Percentiles rank a stretch among this genome's conserved stretches.
Evolutionary conservation across 441 rosid species (phyloP).

Genomic region (Pelargonium cotyledonis): DNA sequence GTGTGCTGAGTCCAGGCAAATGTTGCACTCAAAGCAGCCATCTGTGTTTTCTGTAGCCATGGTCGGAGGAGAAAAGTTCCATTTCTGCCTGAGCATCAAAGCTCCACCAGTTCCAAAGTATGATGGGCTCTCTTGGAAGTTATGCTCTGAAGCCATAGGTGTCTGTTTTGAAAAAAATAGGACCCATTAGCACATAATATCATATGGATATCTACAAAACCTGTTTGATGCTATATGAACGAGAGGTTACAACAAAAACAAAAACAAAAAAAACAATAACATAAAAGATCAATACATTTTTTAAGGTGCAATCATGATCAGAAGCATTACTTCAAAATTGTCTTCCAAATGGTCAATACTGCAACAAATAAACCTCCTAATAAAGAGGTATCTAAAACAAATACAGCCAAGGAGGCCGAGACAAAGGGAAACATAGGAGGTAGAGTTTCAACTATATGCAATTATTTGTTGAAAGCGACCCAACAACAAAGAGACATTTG

Average conservation of each 20-base stretch:
- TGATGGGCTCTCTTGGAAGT: slow-evolving; percentile 29
- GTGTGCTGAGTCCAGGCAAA: slow-evolving; percentile 51
- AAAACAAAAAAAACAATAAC: not conserved
- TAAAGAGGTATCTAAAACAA: too few relatives aligned
- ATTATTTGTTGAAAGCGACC: too few relatives aligned
- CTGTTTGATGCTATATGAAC: not conserved
- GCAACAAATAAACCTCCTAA: not conserved
- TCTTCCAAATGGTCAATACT: too few relatives aligned
- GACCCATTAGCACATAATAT: slow-evolving; percentile 10
- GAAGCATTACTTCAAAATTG: not conserved
- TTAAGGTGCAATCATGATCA: not conserved
- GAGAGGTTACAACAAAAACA: not conserved
- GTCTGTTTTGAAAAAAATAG: slow-evolving; percentile 20
- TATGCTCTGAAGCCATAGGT: slow-evolving; percentile 29
- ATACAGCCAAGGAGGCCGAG: too few relatives aligned
- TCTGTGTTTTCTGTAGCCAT: slow-evolving; percentile 23
- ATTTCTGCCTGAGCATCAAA: slow-evolving; percentile 29
- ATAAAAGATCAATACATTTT: not conserved
- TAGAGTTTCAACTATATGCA: too few relatives aligned
- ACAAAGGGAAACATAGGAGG: too few relatives aligned
- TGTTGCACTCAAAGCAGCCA: slow-evolving; percentile 53
- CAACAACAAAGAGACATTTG: too few relatives aligned
- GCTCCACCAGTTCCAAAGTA: slow-evolving; percentile 28
- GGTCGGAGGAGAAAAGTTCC: slow-evolving; percentile 26
- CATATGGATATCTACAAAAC: not conserved